Conservation (phyloP, 169 alveolate species). For the Ichthyophthirius multifiliis region DNA sequence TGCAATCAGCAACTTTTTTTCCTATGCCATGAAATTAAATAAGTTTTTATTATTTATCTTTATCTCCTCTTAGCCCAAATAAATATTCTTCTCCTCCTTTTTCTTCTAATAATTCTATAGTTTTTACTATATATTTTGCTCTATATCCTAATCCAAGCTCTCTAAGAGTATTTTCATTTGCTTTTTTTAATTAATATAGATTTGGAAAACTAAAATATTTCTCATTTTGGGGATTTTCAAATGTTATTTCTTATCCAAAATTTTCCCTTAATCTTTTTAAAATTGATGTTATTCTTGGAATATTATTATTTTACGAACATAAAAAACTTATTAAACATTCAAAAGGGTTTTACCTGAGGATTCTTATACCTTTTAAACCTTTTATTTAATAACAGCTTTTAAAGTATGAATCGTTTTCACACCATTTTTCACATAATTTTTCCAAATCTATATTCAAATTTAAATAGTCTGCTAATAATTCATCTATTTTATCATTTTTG, state of each 20-base stretch:
- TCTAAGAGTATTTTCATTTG: conserved; percentile 38
- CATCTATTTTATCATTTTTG: neutral
- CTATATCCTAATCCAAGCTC: conserved; percentile 69
- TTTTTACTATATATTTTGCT: conserved; percentile 49
- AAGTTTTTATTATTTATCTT: conserved; percentile 23
- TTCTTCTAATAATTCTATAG: conserved; percentile 25
- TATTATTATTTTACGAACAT: conserved; percentile 52
- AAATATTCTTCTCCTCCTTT: conserved; percentile 69
- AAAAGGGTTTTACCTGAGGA: conserved; percentile 54
- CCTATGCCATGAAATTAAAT: conserved; percentile 87
- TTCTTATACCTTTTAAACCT: conserved; percentile 53
- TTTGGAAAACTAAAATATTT: conserved; percentile 54
- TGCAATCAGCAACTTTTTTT: conserved; percentile 92
- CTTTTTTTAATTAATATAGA: conserved; percentile 23
- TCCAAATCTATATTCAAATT: conserved; percentile 16
- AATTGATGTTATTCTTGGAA: conserved; percentile 46
- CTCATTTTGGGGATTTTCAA: conserved; percentile 5
- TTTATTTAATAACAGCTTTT: neutral
- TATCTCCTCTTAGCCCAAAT: conserved; percentile 13
- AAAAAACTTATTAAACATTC: conserved; percentile 66
- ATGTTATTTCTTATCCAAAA: conserved; percentile 17
- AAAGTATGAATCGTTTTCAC: conserved; percentile 41
- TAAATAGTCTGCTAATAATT: conserved; percentile 29
- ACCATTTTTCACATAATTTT: conserved; percentile 45
- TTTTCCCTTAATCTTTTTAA: conserved; percentile 24